Conservation (phyloP, 768 basidiomycete genomes). For the Tylopilus felleus region DNA sequence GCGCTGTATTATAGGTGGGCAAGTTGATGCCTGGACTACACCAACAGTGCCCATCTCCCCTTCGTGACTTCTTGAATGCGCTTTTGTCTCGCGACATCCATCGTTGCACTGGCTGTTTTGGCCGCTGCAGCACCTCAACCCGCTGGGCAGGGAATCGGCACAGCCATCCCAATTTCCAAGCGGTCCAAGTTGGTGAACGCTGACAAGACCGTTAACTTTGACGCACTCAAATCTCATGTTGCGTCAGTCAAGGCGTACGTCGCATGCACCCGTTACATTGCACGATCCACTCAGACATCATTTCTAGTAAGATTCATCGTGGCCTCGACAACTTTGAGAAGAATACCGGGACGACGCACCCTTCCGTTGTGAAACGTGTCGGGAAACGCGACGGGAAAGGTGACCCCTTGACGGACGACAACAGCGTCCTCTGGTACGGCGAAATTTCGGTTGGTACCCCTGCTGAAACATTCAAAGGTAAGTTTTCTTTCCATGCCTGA, state of each 20-base stretch:
- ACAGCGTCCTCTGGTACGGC: no score
- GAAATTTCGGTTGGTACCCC: no score
- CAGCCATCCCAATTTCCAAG: slow-evolving; percentile 7
- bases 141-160: neutral
- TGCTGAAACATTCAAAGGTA: no score
- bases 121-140: slow-evolving; percentile 10
- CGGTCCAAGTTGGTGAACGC: slow-evolving; percentile 4
- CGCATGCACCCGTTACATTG: neutral
- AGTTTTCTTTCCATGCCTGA: no score
- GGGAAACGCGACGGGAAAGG: no score
- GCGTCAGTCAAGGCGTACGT: slow-evolving; percentile 9
- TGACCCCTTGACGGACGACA: no score
- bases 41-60: neutral
- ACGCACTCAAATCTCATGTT: slow-evolving; percentile 9
- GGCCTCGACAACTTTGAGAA: slow-evolving; percentile 6
- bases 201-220: slow-evolving; percentile 2
- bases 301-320: slow-evolving; percentile 5
- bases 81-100: slow-evolving; percentile 1
- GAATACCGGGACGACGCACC: slow-evolving; percentile 5
- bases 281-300: neutral
- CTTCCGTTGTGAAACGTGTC: slow-evolving; percentile 2
- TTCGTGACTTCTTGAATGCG: slow-evolving; percentile 4
- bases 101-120: slow-evolving; percentile 3
- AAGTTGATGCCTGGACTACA: neutral
- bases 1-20: neutral